Conservation (phyloP, 2,329 filamentous ascomycete species). For the Aspergillus vadensis region DNA sequence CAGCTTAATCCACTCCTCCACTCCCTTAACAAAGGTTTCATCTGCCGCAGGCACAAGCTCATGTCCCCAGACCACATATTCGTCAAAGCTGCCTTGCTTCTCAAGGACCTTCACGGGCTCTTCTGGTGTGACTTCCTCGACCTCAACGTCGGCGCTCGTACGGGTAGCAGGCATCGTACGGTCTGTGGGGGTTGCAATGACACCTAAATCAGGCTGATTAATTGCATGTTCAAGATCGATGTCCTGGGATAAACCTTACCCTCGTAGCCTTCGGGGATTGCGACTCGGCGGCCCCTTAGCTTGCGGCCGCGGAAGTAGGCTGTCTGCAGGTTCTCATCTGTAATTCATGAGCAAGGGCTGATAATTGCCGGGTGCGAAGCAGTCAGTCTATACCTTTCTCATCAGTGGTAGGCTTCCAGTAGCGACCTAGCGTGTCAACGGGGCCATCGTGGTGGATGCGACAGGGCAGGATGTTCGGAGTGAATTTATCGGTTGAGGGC, state of each 20-base stretch:
- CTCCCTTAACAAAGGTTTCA: constrained; percentile 72
- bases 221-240: not conserved
- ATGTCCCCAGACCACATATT: constrained; percentile 82
- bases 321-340: constrained; percentile 44
- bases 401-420: constrained; percentile 66
- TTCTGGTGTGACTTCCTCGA: constrained; percentile 46
- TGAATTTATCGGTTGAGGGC: constrained; percentile 43
- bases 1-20: constrained; percentile 79
- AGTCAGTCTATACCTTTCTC: constrained; percentile 40
- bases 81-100: constrained; percentile 68
- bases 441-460: constrained; percentile 76
- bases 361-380: not conserved
- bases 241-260: constrained; percentile 39
- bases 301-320: constrained; percentile 80
- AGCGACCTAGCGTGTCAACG: constrained; percentile 63
- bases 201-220: constrained; percentile 45
- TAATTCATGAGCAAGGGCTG: constrained; percentile 4
- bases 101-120: constrained; percentile 62
- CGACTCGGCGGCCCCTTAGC: constrained; percentile 67
- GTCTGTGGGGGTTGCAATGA: constrained; percentile 58
- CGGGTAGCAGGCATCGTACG: constrained; percentile 29
- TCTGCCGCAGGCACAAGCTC: constrained; percentile 64
- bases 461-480: constrained; percentile 76
- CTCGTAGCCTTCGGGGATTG: constrained; percentile 70
- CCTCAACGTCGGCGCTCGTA: constrained; percentile 42